Base-by-base conservation (phyloP, 768 basidiomycete species). In the Lactarius evosmus region DNA sequence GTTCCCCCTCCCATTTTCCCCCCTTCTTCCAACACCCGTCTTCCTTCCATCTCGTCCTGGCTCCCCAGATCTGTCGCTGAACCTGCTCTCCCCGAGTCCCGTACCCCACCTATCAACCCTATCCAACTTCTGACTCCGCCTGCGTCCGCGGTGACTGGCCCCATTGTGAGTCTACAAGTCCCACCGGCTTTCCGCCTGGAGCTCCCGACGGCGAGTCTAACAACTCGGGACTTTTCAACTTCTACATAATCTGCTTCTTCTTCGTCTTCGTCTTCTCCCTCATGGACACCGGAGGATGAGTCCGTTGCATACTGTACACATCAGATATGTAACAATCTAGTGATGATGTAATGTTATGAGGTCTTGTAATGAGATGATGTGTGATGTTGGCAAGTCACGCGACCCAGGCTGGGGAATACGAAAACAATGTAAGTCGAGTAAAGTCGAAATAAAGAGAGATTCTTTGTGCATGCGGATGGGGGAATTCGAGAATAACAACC, bases 211-310 rank as follows among this genome's bases (percentile, higher is more conserved):
- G 61, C 67, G 5, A 66, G 57, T 36, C 19, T 61, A 34, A 33
- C 56, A 14, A 2, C 41, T 33, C 55, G 56, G 33, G 44, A 36
- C 34, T 3, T 12, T 7, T 34, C 56, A 3, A 1, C 32, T 34
- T 25, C 49, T 7, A 7, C 60, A 7, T 29, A 62, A 34, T 36
- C 58, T 3, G 7, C 56, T 29, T n/a, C n/a, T n/a, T n/a, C n/a
- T n/a, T n/a, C n/a, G n/a, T n/a, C n/a, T n/a, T 38, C 56, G 9
- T 32, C 61, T 12, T 67, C 67, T 25, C 66, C 66, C 7, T 53
- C 67, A 27, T 69, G 67, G 67, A 67, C 67, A 32, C 66, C 66
- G 4, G 67, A 69, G 52, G 67, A 69, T 14, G 67, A 69, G 51
- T 67, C 66, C 2, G 30, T 58, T 16, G 67, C 67, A n/a, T n/a